A percentile compares a stretch with the other conserved stretches of the same genome.
These are phyloP conservation scores for Didymella glomerata DNA, from an alignment of 2,329 filamentous ascomycete genomes.

Conservation along the genomic window DNA sequence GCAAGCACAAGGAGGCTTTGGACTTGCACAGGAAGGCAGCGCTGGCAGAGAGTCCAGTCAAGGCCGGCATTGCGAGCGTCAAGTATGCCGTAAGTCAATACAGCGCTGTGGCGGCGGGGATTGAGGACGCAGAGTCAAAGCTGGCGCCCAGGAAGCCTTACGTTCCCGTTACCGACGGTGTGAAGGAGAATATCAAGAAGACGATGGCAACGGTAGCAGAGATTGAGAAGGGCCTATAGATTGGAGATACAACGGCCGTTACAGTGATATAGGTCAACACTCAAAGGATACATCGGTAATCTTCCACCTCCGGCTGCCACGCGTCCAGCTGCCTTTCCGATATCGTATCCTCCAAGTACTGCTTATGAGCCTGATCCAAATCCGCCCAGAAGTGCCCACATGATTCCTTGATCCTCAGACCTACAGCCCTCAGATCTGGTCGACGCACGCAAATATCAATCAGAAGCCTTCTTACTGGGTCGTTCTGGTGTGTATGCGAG, in stretches of 20 bases:
- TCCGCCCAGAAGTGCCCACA: neutral
- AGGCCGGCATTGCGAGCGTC: constrained; percentile 71
- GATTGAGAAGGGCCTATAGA: constrained; percentile 34
- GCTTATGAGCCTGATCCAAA: neutral
- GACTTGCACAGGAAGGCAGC: constrained; percentile 68
- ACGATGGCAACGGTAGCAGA: constrained; percentile 37
- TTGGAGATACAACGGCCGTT: too few relatives aligned
- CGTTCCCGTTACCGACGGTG: constrained; percentile 36
- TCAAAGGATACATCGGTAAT: neutral
- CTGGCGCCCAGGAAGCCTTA: constrained; percentile 42
- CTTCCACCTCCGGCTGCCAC: neutral
- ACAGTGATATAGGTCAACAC: too few relatives aligned
- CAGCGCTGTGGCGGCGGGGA: constrained; percentile 66
- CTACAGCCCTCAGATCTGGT: neutral
- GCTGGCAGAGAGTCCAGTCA: constrained; percentile 71
- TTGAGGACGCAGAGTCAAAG: constrained; percentile 48
- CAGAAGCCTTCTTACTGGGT: neutral
- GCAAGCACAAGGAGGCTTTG: constrained; percentile 66
- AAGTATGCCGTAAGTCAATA: constrained; percentile 72
- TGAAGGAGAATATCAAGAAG: constrained; percentile 34
- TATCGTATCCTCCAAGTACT: neutral
- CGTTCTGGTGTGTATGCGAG: neutral
- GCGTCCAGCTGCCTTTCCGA: neutral
- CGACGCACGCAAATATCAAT: neutral
- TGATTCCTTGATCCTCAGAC: neutral